Percentiles rank a stretch among this genome's conserved stretches.
These are phyloP conservation scores for Heliamphora exappendiculata DNA, from an alignment of 148 eudicot genomes.

Conservation along the genomic window DNA sequence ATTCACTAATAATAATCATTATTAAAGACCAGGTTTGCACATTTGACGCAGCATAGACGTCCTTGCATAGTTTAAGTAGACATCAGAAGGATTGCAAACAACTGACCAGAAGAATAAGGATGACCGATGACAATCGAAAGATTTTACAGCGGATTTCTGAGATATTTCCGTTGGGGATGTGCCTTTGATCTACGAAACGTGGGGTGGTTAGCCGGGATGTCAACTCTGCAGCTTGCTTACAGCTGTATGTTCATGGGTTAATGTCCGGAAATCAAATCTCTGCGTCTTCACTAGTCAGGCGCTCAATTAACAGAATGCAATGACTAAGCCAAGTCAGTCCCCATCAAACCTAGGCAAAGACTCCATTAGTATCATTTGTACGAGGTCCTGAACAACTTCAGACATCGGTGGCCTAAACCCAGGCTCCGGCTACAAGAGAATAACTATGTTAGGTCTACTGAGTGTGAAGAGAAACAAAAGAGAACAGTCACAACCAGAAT, in stretches of 20 bases:
- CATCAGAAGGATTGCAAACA: slow-evolving; percentile 4
- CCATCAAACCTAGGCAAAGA: slow-evolving; percentile 32
- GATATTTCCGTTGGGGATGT: background rate
- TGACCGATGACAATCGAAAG: background rate
- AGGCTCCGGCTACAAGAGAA: slow-evolving; percentile 64
- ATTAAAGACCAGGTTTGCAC: background rate
- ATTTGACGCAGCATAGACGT: background rate
- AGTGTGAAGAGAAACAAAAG: background rate
- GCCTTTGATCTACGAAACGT: background rate
- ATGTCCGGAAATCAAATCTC: slow-evolving; percentile 11
- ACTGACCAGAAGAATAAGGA: background rate
- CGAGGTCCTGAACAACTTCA: slow-evolving; percentile 89
- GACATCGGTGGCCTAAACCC: slow-evolving; percentile 92
- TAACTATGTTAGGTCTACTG: background rate
- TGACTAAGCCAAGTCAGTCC: slow-evolving; percentile 22
- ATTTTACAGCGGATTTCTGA: background rate
- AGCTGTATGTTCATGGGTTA: slow-evolving; percentile 2
- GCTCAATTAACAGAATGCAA: background rate
- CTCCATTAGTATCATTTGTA: slow-evolving; percentile 59
- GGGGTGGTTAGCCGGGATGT: slow-evolving; percentile 7
- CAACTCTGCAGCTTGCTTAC: slow-evolving; percentile 8
- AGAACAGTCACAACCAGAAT: background rate
- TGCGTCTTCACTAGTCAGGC: slow-evolving; percentile 5
- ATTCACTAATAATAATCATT: background rate
- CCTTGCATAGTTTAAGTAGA: background rate